phyloP scores from a whole-genome alignment of 805 yeast species.

The Kluyveromyces dobzhanskii region DNA sequence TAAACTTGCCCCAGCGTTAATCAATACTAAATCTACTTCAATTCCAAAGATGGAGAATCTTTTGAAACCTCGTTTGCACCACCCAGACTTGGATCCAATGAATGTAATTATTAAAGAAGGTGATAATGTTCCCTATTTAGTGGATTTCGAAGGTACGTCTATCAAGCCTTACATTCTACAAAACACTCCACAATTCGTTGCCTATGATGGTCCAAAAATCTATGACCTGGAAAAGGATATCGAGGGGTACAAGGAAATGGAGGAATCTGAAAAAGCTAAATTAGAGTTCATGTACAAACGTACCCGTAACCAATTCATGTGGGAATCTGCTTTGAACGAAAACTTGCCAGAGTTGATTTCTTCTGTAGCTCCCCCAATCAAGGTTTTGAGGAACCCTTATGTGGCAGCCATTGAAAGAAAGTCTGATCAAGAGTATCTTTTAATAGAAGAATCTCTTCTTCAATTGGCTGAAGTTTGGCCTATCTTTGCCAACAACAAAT shows the following conservation, averaged over 20 bases:
- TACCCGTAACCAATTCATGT: constrained; percentile 83
- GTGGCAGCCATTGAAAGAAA: constrained; percentile 51
- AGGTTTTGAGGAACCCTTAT: constrained; percentile 60
- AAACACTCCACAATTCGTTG: constrained; percentile 73
- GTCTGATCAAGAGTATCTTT: constrained; percentile 47
- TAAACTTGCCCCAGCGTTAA: constrained; percentile 47
- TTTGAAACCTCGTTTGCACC: constrained; percentile 61
- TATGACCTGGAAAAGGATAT: constrained; percentile 68
- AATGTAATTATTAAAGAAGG: constrained; percentile 54
- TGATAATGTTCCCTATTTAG: constrained; percentile 38
- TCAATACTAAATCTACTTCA: constrained; percentile 42
- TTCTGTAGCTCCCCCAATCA: constrained; percentile 76
- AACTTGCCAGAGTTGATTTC: constrained; percentile 60
- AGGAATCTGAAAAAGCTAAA: constrained; percentile 68
- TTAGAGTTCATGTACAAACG: constrained; percentile 79
- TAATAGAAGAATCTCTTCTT: constrained; percentile 57
- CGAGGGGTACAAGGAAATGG: constrained; percentile 57
- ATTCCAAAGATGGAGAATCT: constrained; percentile 57
- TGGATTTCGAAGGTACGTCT: constrained; percentile 77
- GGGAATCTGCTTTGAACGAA: constrained; percentile 72
- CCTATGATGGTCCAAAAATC: constrained; percentile 83
- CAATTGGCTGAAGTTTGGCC: constrained; percentile 67
- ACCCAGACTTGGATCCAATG: constrained; percentile 88
- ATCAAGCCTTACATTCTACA: constrained; percentile 78
- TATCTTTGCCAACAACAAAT: constrained; percentile 47